These are phyloP conservation scores for Potentilla sterilis DNA, from an alignment of 306 rosid genomes.

Conservation along the genomic window DNA sequence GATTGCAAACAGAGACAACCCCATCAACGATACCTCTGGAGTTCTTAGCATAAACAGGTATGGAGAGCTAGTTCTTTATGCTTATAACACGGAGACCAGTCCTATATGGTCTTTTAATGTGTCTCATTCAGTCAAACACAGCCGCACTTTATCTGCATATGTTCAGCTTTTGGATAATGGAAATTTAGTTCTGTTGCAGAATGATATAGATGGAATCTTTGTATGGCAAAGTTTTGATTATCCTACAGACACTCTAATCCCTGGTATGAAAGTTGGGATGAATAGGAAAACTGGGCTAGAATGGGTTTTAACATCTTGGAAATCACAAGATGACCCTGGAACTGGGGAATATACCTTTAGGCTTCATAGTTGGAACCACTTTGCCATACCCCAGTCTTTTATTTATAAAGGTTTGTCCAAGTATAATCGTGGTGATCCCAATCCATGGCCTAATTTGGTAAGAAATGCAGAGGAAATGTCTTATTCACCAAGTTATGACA, in stretches of 20 bases:
- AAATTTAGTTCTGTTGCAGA: conserved; percentile 9
- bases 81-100: neutral
- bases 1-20: conserved; percentile 23
- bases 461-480: neutral
- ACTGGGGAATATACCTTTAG: neutral
- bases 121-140: neutral
- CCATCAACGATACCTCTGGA: conserved; percentile 31
- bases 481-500: neutral
- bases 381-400: neutral
- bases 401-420: neutral
- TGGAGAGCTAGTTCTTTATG: neutral
- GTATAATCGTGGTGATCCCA: neutral
- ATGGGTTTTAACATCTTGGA: conserved; percentile 3
- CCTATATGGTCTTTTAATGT: conserved; percentile 19
- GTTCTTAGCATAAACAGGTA: conserved; percentile 9
- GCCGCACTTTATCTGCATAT: neutral
- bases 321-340: conserved; percentile 5
- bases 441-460: neutral
- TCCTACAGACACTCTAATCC: conserved; percentile 34
- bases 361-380: neutral
- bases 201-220: neutral
- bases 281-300: conserved; percentile 24
- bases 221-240: conserved; percentile 50
- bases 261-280: conserved; percentile 18
- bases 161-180: conserved; percentile 19